A percentile compares a stretch with the other conserved stretches of the same genome.
These are phyloP conservation scores for Mortierella sp. DNA, from an alignment of 371 early-diverging fungal genomes.

Conservation along the genomic window DNA sequence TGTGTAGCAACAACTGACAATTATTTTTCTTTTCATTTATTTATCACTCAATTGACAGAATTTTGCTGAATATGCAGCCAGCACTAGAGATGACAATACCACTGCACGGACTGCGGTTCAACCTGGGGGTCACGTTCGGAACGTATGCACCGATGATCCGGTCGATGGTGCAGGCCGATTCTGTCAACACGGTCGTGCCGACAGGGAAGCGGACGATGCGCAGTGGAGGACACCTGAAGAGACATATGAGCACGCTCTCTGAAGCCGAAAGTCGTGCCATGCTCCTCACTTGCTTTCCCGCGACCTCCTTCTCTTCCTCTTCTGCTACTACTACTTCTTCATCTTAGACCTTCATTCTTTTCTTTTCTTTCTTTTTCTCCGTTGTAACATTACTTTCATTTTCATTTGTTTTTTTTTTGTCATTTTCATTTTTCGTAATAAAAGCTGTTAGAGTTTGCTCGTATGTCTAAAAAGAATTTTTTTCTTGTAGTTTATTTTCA, in stretches of 20 bases:
- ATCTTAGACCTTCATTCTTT: not conserved
- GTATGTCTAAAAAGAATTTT: no score
- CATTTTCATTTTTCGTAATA: no score
- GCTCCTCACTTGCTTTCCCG: no score
- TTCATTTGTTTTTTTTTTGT: not conserved
- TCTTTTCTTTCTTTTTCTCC: not conserved
- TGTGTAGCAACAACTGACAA: not conserved
- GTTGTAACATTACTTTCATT: not conserved
- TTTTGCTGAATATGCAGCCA: constrained; percentile 31
- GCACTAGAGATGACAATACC: constrained; percentile 41
- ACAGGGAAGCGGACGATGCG: constrained; percentile 51
- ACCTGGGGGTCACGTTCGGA: constrained; percentile 26
- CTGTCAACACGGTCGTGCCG: constrained; percentile 33
- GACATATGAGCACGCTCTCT: constrained; percentile 38
- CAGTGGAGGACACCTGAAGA: constrained; percentile 41
- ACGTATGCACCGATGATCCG: constrained; percentile 37
- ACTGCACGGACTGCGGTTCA: constrained; percentile 38
- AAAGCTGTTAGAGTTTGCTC: no score
- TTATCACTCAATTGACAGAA: constrained; percentile 9
- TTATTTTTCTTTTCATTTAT: not conserved
- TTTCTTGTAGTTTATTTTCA: not conserved
- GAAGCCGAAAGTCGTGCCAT: constrained; percentile 25
- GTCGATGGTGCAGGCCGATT: constrained; percentile 37
- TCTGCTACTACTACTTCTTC: not conserved
- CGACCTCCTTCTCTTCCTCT: constrained; percentile 7